Base-by-base conservation (phyloP, 768 basidiomycete species). In the Cantharellus anzutake region DNA sequence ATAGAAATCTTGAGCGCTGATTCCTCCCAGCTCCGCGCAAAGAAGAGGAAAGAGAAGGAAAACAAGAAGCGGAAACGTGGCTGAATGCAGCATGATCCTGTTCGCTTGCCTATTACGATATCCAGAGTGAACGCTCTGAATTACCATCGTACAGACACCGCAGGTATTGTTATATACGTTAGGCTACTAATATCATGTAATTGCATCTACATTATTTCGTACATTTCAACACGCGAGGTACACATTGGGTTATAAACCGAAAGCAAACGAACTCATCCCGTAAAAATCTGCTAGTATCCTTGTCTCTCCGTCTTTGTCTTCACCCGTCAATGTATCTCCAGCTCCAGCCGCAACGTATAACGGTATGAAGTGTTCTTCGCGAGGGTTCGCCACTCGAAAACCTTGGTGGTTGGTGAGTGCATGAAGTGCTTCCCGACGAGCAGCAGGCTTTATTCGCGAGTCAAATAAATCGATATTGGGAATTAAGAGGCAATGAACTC, bases 291-390 rank as follows among this genome's bases (percentile, higher is more conserved):
- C 70, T 37, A 85, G 59, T 5, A 81, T 72, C 64, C 69, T 72
- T 4, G 74, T 74, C 41, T 73, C 70, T 1, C 78, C 80, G 3
- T 73, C 74, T 48, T 48, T 48, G 11, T 48, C 44, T 48, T 48
- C 11, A 1, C 11, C 11, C 29, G 44, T 11, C 11, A 11, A 11
- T 11, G 38, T 37, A 50, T 79, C 82, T 4, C 80, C 82, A 4
- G 84, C 86, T 2, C 84, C 86, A 2, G 80, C 82, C 2, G 82
- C 84, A 48, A 88, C 74, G 67, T 87, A 86, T 14, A 90, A 63
- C 5, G 88, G 87, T 14, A 89, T 73, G 65, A 90, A 86, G 66
- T 90, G 87, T 38, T 92, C 88, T 63, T 81, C 80, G 2, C 83
- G 75, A 1, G 86, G 88, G 65, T 92, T 84, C 37, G 81, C 78